Evolutionary conservation across 805 yeast genomes (phyloP).

Genomic region (Schwanniomyces polymorphus): DNA sequence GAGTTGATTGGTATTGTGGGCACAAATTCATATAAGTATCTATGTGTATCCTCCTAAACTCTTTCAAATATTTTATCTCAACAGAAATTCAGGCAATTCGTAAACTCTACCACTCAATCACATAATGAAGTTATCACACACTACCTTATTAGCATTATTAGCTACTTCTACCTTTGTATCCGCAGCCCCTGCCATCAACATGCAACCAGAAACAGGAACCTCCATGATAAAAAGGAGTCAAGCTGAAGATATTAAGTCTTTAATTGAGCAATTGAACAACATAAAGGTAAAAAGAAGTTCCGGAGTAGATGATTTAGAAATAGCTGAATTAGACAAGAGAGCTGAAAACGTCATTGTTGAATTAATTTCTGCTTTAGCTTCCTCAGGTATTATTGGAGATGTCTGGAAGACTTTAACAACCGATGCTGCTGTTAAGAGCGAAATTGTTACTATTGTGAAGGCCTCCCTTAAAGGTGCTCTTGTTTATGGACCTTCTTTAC

Average conservation of each 20-base stretch:
- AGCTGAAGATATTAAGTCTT: constrained; percentile 28
- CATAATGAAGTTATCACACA: constrained; percentile 40
- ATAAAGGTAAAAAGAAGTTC: constrained; percentile 37
- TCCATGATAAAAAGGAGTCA: constrained; percentile 36
- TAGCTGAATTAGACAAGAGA: constrained; percentile 27
- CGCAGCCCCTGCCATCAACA: constrained; percentile 29
- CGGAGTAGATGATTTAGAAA: constrained; percentile 21
- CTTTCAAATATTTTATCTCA: background rate
- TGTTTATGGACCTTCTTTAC: constrained; percentile 40
- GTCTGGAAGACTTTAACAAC: constrained; percentile 35
- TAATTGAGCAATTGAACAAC: constrained; percentile 32
- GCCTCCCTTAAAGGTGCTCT: constrained; percentile 31
- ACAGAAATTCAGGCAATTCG: background rate
- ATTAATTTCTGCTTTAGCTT: constrained; percentile 35
- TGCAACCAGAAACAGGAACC: constrained; percentile 16
- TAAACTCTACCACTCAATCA: background rate
- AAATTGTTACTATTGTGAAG: constrained; percentile 27
- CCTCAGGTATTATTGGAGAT: constrained; percentile 38
- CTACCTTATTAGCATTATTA: constrained; percentile 40
- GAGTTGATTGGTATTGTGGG: background rate
- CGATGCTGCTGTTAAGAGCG: constrained; percentile 25
- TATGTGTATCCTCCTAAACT: background rate
- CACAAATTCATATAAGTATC: background rate
- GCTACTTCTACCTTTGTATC: constrained; percentile 36
- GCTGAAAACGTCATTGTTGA: constrained; percentile 35